Percentiles rank a stretch among this genome's conserved stretches.
Evolutionary conservation across 495 filamentous ascomycete genomes (phyloP).

Genomic region (Sphaerosporella brunnea): DNA sequence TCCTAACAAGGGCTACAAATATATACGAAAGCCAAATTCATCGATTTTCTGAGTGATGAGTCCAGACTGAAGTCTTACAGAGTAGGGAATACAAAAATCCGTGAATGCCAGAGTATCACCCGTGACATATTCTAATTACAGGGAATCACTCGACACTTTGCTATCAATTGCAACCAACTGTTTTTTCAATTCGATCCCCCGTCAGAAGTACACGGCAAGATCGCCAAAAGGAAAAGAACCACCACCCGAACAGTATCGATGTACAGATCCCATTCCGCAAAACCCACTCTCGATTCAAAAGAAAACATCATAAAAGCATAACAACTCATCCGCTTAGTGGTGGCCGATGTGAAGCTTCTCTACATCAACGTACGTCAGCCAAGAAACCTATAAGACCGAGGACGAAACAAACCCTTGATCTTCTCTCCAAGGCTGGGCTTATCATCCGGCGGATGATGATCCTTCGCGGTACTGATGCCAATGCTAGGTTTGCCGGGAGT

Average conservation of each 20-base stretch:
- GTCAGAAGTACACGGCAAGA: too few relatives aligned
- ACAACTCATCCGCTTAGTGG: constrained; percentile 6
- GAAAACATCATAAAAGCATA: neutral
- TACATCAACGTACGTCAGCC: neutral
- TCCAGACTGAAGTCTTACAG: too few relatives aligned
- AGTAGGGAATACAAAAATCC: too few relatives aligned
- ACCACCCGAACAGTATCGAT: neutral
- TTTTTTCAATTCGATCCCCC: too few relatives aligned
- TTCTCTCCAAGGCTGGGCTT: constrained; percentile 14
- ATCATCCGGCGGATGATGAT: neutral
- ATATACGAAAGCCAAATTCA: too few relatives aligned
- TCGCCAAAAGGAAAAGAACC: too few relatives aligned
- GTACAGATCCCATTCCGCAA: neutral
- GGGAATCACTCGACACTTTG: too few relatives aligned
- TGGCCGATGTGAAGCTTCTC: constrained; percentile 22
- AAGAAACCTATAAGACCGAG: neutral
- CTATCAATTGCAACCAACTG: too few relatives aligned
- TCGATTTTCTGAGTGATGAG: too few relatives aligned
- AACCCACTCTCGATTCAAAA: neutral
- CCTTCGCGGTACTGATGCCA: neutral
- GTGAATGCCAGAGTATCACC: too few relatives aligned
- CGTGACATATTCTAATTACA: too few relatives aligned
- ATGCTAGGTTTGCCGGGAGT: neutral
- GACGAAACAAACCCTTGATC: constrained; percentile 14
- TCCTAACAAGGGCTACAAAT: too few relatives aligned